phyloP scores from a whole-genome alignment of 2,329 filamentous ascomycete species.

The Zasmidium citrigriseum region DNA sequence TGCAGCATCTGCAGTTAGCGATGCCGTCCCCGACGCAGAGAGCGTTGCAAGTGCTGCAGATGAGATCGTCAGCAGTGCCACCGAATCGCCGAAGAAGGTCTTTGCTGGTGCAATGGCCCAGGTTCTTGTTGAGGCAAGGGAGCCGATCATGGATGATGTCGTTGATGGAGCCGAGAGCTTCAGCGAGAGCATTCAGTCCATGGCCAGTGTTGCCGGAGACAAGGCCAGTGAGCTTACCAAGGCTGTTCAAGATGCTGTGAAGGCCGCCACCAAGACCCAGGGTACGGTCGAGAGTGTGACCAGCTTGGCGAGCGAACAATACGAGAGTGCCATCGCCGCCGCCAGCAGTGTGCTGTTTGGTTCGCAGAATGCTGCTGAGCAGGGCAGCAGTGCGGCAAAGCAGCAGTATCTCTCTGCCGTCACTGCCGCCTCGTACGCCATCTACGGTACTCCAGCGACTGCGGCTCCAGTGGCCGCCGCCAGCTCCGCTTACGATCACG shows the following conservation, averaged over 20 bases:
- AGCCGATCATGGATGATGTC: conserved; percentile 51
- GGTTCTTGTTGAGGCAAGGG: conserved; percentile 48
- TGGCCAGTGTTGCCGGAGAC: conserved; percentile 55
- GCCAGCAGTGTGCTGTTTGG: conserved; percentile 60
- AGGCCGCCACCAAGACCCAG: conserved; percentile 47
- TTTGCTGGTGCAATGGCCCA: conserved; percentile 58
- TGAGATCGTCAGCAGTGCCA: conserved; percentile 14
- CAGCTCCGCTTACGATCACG: conserved; percentile 62
- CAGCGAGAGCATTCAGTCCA: conserved; percentile 53
- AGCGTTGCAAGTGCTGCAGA: conserved; percentile 18
- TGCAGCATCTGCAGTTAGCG: conserved; percentile 20
- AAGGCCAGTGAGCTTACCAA: conserved; percentile 55
- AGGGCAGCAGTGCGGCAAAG: conserved; percentile 52
- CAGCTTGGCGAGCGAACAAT: conserved; percentile 58
- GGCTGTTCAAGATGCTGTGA: conserved; percentile 58
- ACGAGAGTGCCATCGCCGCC: conserved; percentile 57
- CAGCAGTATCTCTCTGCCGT: conserved; percentile 60
- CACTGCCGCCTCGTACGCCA: conserved; percentile 58
- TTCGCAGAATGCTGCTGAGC: conserved; percentile 43
- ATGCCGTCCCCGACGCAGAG: conserved; percentile 15
- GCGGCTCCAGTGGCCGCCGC: conserved; percentile 42
- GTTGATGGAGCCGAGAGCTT: conserved; percentile 47
- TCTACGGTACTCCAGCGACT: conserved; percentile 54
- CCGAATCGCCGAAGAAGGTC: conserved; percentile 44
- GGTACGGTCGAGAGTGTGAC: conserved; percentile 52